A percentile compares a stretch with the other conserved stretches of the same genome.
phyloP scores from a whole-genome alignment of 495 filamentous ascomycete species.

The Tetracladium setigerum region DNA sequence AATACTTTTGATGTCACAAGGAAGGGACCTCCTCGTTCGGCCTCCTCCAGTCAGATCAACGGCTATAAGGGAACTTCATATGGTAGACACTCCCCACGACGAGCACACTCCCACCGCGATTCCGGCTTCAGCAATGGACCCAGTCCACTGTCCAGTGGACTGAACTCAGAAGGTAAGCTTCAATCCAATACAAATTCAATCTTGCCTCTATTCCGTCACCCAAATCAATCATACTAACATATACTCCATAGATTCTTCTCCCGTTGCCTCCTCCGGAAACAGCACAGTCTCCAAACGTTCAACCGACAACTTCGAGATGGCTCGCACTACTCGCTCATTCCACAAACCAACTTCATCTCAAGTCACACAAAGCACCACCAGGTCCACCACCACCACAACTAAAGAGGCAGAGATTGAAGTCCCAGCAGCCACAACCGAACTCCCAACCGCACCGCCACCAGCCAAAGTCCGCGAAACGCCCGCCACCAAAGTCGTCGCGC shows the following conservation, averaged over 20 bases:
- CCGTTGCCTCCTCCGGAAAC: conserved; percentile 19
- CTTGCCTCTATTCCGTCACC: not conserved
- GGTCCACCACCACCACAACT: no score
- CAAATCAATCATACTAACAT: conserved; percentile 11
- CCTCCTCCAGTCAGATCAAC: no score
- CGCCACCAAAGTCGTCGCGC: not conserved
- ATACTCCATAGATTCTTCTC: conserved; percentile 16
- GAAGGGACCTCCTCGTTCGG: no score
- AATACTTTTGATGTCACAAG: no score
- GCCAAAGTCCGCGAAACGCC: conserved; percentile 1
- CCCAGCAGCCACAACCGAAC: not conserved
- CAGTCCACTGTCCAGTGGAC: conserved; percentile 12
- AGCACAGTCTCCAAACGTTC: conserved; percentile 16
- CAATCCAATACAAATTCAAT: no score
- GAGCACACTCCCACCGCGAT: conserved; percentile 15
- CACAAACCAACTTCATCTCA: conserved; percentile 1
- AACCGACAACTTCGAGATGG: conserved; percentile 18
- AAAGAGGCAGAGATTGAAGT: no score
- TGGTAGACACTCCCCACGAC: not conserved
- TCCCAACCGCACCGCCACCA: not conserved
- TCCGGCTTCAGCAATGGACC: conserved; percentile 16
- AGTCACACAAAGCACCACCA: no score
- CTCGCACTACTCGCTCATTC: not conserved
- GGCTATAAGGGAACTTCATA: no score
- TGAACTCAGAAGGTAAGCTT: conserved; percentile 18